phyloP scores from a whole-genome alignment of 2,329 filamentous ascomycete species.

The Cordyceps tenuipes region DNA sequence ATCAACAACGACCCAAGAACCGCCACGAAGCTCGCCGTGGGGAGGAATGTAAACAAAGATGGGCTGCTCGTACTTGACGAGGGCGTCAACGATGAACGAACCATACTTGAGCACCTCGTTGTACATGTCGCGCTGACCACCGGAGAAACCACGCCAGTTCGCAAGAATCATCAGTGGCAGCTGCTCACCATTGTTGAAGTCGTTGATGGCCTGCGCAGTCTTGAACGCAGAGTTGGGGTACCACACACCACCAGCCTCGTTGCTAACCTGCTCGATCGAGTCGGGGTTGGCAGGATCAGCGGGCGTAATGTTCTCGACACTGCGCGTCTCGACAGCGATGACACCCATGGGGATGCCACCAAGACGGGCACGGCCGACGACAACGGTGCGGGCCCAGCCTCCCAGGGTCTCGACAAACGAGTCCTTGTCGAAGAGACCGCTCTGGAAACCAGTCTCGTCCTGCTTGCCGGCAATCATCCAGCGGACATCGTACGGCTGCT shows the following conservation, averaged over 20 bases:
- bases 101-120: conserved; percentile 99
- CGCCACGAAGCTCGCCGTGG: conserved; percentile 91
- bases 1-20: conserved; percentile 98
- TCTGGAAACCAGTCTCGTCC: conserved; percentile 67
- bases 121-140: conserved; percentile 99
- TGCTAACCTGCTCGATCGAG: conserved; percentile 89
- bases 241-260: conserved; percentile 97
- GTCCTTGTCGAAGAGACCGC: conserved; percentile 90
- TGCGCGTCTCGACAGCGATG: conserved; percentile 90
- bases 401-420: conserved; percentile 96
- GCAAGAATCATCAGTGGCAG: conserved; percentile 97
- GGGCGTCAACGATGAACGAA: conserved; percentile 95
- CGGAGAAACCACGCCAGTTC: conserved; percentile 99
- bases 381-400: conserved; percentile 94
- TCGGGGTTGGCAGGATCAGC: conserved; percentile 97
- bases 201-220: conserved; percentile 95
- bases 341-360: conserved; percentile 98
- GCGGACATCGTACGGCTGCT: conserved; percentile 84
- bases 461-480: conserved; percentile 87
- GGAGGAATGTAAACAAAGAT: conserved; percentile 99
- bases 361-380: conserved; percentile 90
- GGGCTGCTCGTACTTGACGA: conserved; percentile 97
- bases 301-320: conserved; percentile 92
- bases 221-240: conserved; percentile 99
- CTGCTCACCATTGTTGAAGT: conserved; percentile 99